Base-by-base conservation (phyloP, 2,329 filamentous ascomycete species). In the Exophiala spinifera region DNA sequence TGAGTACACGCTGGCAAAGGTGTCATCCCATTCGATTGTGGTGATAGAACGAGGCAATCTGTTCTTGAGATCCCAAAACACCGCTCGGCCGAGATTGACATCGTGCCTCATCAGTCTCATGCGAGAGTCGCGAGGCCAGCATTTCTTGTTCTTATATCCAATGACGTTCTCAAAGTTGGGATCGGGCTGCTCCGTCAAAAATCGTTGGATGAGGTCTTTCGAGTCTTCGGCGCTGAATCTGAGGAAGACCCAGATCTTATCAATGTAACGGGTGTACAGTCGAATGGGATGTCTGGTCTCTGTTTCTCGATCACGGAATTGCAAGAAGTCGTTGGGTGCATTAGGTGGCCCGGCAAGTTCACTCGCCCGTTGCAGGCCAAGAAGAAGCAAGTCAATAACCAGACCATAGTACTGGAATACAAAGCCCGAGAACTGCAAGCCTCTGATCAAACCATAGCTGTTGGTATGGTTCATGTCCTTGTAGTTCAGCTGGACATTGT, bases 391-490 rank as follows among this genome's bases (percentile, higher is more conserved):
- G 74, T 99, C 94, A 50, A 99, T 85, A 55, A 99, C 92, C 57
- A 99, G 79, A 44, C 95, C 94, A 65, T 99, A 99, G 79, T 91
- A 99, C 69, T 99, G 94, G 81, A 99, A 99, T 19, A 99, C 94
- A 60, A 99, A 99, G 0, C 90, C 94, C 1, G 94, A 96, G 74
- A 99, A 99, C 63, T 99, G 95, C 14, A 99, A 80, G 64, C 95
- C 94, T 66, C 94, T 90, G 66, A 99, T 96, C 87, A 99, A 88
- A 64, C 94, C 94, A 69, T 97, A 99, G 69, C 90, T 95, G 74
- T 99, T 99, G 69, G 95, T 94, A 67, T 99, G 94, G 68, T 96
- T 97, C 94, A 99, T 99, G 66, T 99, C 94, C 77, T 99, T 99
- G 79, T 99, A 99, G 59, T 95, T 96, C 60, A 99, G 82, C 70